Evolutionary conservation across 225 moss, liverwort and hornwort species (phyloP).

Genomic region (Polytrichum commune): DNA sequence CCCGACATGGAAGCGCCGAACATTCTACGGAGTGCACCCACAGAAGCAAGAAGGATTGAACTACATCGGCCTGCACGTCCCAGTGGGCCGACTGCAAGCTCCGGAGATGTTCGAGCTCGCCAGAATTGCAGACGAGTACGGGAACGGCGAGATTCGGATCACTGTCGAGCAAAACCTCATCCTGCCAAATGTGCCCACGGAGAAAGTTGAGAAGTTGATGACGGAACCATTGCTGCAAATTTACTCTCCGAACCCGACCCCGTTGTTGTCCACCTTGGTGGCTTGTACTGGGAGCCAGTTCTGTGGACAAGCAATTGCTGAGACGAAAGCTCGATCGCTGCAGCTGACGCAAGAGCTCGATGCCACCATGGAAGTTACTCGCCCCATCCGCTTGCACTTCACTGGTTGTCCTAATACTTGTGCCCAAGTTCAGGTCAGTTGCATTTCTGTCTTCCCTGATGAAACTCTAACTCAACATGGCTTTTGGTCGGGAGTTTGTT

Average conservation of each 20-base stretch:
- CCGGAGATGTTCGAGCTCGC: constrained; percentile 93
- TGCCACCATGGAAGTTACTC: constrained; percentile 67
- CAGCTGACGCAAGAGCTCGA: constrained; percentile 74
- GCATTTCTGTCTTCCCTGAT: neutral
- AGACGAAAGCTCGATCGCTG: constrained; percentile 73
- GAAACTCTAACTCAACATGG: too few species aligned
- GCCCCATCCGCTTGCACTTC: constrained; percentile 81
- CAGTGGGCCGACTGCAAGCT: constrained; percentile 92
- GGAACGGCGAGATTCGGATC: constrained; percentile 77
- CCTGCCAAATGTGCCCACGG: constrained; percentile 68
- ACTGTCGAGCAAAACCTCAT: constrained; percentile 92
- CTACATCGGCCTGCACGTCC: constrained; percentile 82
- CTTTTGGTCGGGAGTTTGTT: too few species aligned
- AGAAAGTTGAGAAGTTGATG: constrained; percentile 48
- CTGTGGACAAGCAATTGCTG: constrained; percentile 79
- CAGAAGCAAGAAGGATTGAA: constrained; percentile 80
- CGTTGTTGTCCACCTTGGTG: constrained; percentile 70
- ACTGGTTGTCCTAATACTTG: constrained; percentile 94
- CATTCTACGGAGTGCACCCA: constrained; percentile 68
- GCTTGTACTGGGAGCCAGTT: constrained; percentile 91
- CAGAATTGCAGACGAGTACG: constrained; percentile 80
- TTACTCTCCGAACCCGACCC: constrained; percentile 58
- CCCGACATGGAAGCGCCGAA: constrained; percentile 67
- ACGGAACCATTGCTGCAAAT: constrained; percentile 58
- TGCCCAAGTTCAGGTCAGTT: constrained; percentile 69